Conservation (phyloP, 2,329 filamentous ascomycete genomes). For the Aspergillus aculeatinus region DNA sequence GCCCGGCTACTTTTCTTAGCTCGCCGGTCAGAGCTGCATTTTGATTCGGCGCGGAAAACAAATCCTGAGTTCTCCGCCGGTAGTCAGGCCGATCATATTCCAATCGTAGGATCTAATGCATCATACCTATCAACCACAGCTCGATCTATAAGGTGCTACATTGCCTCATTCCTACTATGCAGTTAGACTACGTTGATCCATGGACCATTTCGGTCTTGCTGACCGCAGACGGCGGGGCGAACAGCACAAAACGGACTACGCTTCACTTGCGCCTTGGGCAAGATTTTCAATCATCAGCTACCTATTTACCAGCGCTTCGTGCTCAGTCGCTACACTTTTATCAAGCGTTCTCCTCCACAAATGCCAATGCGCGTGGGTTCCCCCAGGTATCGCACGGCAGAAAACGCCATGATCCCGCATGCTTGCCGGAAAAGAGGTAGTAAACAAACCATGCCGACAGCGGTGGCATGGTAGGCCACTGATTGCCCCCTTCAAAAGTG, state of each 20-base stretch:
- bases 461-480: constrained; percentile 5
- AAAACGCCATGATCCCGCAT: constrained; percentile 5
- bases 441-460: not conserved
- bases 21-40: not conserved
- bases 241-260: too few relatives aligned
- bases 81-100: not conserved
- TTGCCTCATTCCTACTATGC: not conserved
- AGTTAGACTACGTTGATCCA: too few relatives aligned
- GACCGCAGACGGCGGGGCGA: too few relatives aligned
- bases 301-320: too few relatives aligned
- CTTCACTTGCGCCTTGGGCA: too few relatives aligned
- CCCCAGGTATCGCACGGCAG: constrained; percentile 7
- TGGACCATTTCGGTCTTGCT: too few relatives aligned
- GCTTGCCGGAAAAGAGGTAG: constrained; percentile 3
- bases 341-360: constrained; percentile 49
- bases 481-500: constrained; percentile 5
- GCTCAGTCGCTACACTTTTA: not conserved
- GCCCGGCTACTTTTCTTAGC: not conserved
- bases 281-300: too few relatives aligned
- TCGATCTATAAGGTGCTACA: not conserved
- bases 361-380: not conserved
- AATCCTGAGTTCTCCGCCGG: not conserved
- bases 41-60: not conserved
- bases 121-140: not conserved
- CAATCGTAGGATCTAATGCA: not conserved